Base-by-base conservation (phyloP, 2,329 filamentous ascomycete genomes). In the Talaromyces sp. region DNA sequence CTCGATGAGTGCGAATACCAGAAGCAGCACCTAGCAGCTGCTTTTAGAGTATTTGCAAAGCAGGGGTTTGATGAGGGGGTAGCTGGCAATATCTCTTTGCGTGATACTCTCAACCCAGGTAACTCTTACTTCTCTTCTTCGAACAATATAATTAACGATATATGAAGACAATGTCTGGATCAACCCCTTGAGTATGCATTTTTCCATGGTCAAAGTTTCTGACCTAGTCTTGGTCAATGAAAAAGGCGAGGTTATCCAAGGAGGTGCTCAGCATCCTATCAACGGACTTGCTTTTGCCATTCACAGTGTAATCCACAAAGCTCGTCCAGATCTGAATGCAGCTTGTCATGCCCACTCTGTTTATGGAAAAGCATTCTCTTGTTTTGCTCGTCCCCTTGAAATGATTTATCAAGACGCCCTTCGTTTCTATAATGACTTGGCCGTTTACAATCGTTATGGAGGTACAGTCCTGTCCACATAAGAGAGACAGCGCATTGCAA, bases 351-450 rank as follows among this genome's bases (percentile, higher is more conserved):
- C 73, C 3, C 80, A 82, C 66, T 76, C 72, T 2, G 74, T 79
- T n/a, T 75, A 80, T 61, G 80, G 79, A 4, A 72, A 78, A 51
- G 75, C 78, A 0, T 82, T 76, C 71, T 79, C 76, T 57, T 69
- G 73, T 2, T 73, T 82, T 33, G 79, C 74, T 4, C 69, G 74
- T 3, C 75, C 74, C 10, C 67, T 82, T 18, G 78, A 82, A 50
- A 79, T 76, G 56, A 65, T 80, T 34, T 80, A 75, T 8, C 80
- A 82, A 58, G 70, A 72, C 71, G 82, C 87, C 3, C 85, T 83
- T 68, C 85, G 85, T 66, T 82, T 91, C 65, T 84, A 89, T 72
- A 81, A 85, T 18, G 82, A 59, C 42, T 23, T 40, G 12, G 36
- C 18, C 1, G 58, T 60, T n/a, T 60, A 60, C 51, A 31, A 23